Evolutionary conservation across 83 land plant species (phyloP), one percentile per base, ranked within the genome.

Genomic region (Thuja plicata): DNA sequence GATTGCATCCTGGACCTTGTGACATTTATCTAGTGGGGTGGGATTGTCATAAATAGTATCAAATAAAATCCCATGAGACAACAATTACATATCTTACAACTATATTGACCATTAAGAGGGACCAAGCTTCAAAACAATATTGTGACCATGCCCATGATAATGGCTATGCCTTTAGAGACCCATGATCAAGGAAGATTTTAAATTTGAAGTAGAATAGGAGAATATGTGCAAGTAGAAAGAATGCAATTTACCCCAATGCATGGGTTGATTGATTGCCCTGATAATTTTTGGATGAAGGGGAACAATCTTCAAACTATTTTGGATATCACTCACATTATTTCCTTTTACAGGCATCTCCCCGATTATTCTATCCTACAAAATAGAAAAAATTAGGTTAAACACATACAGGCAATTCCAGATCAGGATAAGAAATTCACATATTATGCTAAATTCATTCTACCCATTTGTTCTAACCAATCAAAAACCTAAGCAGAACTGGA

Each of bases 311-410:
- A 97, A 87, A 83, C 89, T 90, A 45, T 92, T 90, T 9, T 87
- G 91, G n/a, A n/a, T n/a, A n/a, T n/a, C n/a, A n/a, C n/a, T n/a
- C n/a, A n/a, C n/a, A n/a, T n/a, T n/a, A n/a, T 13, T 96, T 93
- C 60, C 96, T 97, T 0, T 91, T 89, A 11, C 96, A 87, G 94
- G 92, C 30, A 96, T 82, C 91, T 95, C 97, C 50, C 43, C 86
- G 97, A 97, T 97, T 96, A 96, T 91, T 85, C 86, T 88, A 78
- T 96, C 98, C 99, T 97, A 93, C 21, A 89, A 87, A 85, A 32
- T 11, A 57, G 46, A 73, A 81, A 40, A n/a, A 21, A 11, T 43
- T 34, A 41, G 37, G 84, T 27, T 43, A n/a, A n/a, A n/a, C n/a
- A n/a, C n/a, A n/a, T n/a, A n/a, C n/a, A n/a, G n/a, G n/a, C n/a